Evolutionary conservation across 176 grass and related monocot species (phyloP), one percentile per base, ranked within the genome.

Genomic region (Paspalum notatum): DNA sequence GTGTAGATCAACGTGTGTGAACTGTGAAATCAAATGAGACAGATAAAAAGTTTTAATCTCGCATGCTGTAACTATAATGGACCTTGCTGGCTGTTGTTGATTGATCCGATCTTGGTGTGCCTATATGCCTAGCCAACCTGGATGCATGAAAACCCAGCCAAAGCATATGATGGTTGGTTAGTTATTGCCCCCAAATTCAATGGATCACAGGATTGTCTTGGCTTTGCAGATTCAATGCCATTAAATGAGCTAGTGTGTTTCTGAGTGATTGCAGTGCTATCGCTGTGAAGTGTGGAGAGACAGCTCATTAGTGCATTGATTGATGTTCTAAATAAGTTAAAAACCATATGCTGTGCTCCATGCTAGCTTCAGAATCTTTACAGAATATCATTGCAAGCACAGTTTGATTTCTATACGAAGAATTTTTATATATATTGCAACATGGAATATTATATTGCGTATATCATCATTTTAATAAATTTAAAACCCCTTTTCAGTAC

Each of bases 171-270:
- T 47, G 43, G 6, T 48, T 48, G 72, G 12, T 70, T 48, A 80
- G 32, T 32, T 32, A 40, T 76, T 38, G 42, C 16, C 24, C 66
- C 38, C 56, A 66, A 58, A 90, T 96, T 86, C 26, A 86, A 81
- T 84, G 68, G 16, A 62, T 62, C 41, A 77, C 74, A 62, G 24
- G 57, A 49, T 62, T 74, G 71, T 75, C 51, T 82, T 85, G 45
- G 74, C 58, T 89, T 91, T 86, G 65, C 58, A 81, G 17, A 84
- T 88, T 91, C 43, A 96, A 83, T 83, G 82, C 52, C 61, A 88
- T 71, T 90, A 63, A 90, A 78, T 78, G 71, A 81, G 58, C 50
- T 80, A 71, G 43, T 54, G 57, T 45, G 27, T 74, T 32, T 63
- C 44, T n/a, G n/a, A n/a, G n/a, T n/a, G n/a, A n/a, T n/a, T n/a